Base-by-base conservation (phyloP, 177 flowering plant species). In the Tripterygium wilfordii region DNA sequence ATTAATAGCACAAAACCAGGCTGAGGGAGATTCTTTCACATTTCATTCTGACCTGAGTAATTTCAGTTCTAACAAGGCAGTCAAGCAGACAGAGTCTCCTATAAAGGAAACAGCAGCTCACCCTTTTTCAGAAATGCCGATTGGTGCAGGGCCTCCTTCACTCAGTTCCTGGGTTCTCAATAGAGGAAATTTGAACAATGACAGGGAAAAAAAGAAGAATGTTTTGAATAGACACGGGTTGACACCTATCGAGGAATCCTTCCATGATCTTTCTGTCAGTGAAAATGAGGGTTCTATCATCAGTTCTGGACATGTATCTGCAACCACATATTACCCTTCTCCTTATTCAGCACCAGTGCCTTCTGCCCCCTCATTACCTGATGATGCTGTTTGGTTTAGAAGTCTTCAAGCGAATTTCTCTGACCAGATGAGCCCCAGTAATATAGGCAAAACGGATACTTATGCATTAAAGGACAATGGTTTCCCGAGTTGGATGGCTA, bases 71-170 rank as follows among this genome's bases (percentile, higher is more conserved):
- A 45, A 53, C 44, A 58, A 55, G 45, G 23, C 62, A 36, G 46
- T 56, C 19, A 60, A 55, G 56, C 67, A 64, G 48, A 61, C 45
- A 36, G 76, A 67, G 32, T 33, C 61, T 52, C 25, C 33, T 22
- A 29, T 37, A 2, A 66, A 56, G 45, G 77, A 68, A 23, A 37
- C 67, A 10, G 42, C 20, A 14, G 20, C 54, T 7, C 45, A 45
- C 12, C 46, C 67, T 18, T 53, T 53, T 44, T 38, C 33, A 8
- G 71, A 68, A 46, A 32, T 25, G 38, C 18, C 60, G 12, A 20
- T 58, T 14, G 45, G 77, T 33, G 69, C 71, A 17, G 78, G 90
- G 30, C 83, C 86, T 47, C 96, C 96, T n/a, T 86, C 96, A 13
- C 78, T 86, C 4, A 80, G 62, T 52, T 76, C 69, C 18, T 86